Evolutionary conservation across 371 early-diverging fungal genomes (phyloP).

Genomic region (Syncephalastrum contaminatum): DNA sequence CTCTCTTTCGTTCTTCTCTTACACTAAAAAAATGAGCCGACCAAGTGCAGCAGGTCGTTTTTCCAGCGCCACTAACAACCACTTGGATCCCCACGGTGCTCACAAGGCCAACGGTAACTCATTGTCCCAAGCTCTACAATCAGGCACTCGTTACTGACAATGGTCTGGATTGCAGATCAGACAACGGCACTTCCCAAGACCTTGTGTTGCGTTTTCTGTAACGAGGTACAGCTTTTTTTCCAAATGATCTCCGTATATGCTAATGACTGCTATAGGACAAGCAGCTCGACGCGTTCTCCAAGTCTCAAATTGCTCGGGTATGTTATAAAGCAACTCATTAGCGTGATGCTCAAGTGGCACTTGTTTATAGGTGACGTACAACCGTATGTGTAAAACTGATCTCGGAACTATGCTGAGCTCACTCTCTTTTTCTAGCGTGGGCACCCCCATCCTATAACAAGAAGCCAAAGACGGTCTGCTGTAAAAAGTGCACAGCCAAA

Average conservation of each 20-base stretch:
- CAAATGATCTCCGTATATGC: neutral
- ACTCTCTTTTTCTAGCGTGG: conserved; percentile 25
- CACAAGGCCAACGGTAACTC: conserved; percentile 17
- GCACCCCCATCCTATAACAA: conserved; percentile 39
- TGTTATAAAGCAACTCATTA: neutral
- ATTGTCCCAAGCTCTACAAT: neutral
- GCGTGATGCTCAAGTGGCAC: neutral
- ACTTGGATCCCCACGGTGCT: conserved; percentile 7
- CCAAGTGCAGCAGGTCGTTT: conserved; percentile 22
- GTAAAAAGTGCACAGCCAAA: conserved; percentile 49
- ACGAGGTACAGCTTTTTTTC: conserved; percentile 7
- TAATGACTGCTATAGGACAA: conserved; percentile 18
- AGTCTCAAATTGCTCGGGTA: conserved; percentile 32
- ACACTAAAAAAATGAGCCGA: conserved; percentile 3
- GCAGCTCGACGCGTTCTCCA: conserved; percentile 30
- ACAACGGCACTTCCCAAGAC: conserved; percentile 4
- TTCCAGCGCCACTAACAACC: conserved; percentile 6
- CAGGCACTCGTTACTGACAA: neutral
- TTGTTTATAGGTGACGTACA: conserved; percentile 18
- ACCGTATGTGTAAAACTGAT: conserved; percentile 11
- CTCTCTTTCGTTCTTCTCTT: too few species aligned
- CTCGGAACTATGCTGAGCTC: neutral
- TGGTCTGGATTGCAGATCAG: conserved; percentile 11
- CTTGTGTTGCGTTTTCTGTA: conserved; percentile 22
- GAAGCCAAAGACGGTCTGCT: conserved; percentile 38